Conservation (phyloP, 1,284 basidiomycete genomes). For the Pterulicium gracile region DNA sequence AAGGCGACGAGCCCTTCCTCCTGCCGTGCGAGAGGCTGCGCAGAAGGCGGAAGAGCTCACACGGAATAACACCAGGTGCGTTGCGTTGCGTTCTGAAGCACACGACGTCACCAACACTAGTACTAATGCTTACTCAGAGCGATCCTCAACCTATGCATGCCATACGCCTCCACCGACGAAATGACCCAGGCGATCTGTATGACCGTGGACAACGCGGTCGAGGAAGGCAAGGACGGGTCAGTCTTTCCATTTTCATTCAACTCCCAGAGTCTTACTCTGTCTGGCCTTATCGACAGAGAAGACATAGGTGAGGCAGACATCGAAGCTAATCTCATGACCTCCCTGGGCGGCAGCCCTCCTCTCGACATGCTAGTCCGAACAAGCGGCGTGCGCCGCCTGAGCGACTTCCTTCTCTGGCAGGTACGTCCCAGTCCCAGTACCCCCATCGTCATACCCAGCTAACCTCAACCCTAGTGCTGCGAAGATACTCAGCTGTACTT, state of each 20-base stretch:
- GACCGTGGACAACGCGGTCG: conserved; percentile 28
- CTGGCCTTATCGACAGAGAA: not conserved
- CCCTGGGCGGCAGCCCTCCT: conserved; percentile 60
- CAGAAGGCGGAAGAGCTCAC: conserved; percentile 76
- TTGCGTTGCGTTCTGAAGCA: conserved; percentile 6
- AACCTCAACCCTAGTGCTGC: conserved; percentile 39
- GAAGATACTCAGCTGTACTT: conserved; percentile 90
- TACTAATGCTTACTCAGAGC: conserved; percentile 37
- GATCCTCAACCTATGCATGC: conserved; percentile 90
- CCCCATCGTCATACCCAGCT: conserved; percentile 5
- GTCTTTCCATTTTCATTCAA: conserved; percentile 7
- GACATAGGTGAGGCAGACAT: conserved; percentile 59
- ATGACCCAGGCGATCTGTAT: conserved; percentile 63
- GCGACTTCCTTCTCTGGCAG: conserved; percentile 95
- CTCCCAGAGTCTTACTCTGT: conserved; percentile 6
- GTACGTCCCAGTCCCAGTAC: too few relatives aligned
- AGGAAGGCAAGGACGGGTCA: conserved; percentile 20
- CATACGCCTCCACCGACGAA: conserved; percentile 90
- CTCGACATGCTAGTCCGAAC: conserved; percentile 90
- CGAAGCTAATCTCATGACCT: conserved; percentile 56
- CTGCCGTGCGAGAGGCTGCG: conserved; percentile 62
- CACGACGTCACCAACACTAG: conserved; percentile 4
- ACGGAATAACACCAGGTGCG: conserved; percentile 58
- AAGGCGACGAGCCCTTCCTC: conserved; percentile 65
- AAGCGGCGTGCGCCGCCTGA: conserved; percentile 83